Evolutionary conservation across 2,329 filamentous ascomycete species (phyloP).

Genomic region (Aspergillus pseudoviridinutans): DNA sequence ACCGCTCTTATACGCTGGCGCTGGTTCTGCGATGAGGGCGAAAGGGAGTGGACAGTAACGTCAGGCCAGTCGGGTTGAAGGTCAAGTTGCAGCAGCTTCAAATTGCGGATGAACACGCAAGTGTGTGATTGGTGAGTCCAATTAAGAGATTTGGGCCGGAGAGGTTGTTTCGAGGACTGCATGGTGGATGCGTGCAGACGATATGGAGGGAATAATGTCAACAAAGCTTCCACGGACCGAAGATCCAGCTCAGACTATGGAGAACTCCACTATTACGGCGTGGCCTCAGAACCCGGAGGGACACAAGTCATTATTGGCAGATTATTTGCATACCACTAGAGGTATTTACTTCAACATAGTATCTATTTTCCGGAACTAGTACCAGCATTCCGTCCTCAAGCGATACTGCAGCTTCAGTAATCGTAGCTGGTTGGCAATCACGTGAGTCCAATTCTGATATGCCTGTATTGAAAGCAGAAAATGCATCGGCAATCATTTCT

Average conservation of each 20-base stretch:
- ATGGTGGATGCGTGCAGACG: constrained; percentile 19
- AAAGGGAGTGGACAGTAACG: constrained; percentile 68
- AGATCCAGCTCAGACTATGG: not conserved
- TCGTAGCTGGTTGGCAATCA: not conserved
- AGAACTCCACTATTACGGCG: not conserved
- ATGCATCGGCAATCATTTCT: not conserved
- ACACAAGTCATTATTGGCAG: not conserved
- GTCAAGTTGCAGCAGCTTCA: constrained; percentile 79
- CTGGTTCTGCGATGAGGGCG: constrained; percentile 66
- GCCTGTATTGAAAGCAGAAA: not conserved
- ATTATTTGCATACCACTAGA: not conserved
- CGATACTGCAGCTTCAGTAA: not conserved
- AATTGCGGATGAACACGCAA: constrained; percentile 72
- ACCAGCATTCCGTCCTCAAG: not conserved
- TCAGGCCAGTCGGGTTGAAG: constrained; percentile 72
- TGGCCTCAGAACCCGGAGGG: not conserved
- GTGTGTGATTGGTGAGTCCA: constrained; percentile 51
- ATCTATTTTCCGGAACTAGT: not conserved
- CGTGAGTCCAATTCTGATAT: not conserved
- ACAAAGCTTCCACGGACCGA: constrained; percentile 18
- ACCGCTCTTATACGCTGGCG: constrained; percentile 77
- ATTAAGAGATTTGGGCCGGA: constrained; percentile 28
- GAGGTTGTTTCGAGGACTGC: constrained; percentile 28
- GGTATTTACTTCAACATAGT: not conserved
- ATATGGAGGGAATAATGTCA: constrained; percentile 10